Evolutionary conservation across 768 basidiomycete genomes (phyloP), one percentile per base, ranked within the genome.

Genomic region (Hypsizygus marmoreus): DNA sequence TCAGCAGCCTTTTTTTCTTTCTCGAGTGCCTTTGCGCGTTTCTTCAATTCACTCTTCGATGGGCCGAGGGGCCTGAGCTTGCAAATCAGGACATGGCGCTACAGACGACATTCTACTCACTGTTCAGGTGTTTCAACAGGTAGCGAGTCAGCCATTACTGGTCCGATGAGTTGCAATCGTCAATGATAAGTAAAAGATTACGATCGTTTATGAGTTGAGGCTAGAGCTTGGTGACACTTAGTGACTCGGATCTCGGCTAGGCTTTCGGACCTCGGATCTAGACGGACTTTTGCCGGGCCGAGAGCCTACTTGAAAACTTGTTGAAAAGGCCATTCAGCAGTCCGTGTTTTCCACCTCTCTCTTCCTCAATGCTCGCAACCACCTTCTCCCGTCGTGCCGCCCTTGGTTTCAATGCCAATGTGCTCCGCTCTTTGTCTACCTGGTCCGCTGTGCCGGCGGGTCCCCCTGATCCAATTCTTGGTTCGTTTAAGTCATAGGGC

Each of bases 401-500:
- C 44, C 63, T 71, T 56, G 63, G 68, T 23, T 51, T 64, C 44
- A 64, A 54, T 40, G 54, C 59, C 40, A 63, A 62, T 57, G 57
- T 75, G 39, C 58, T 73, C 25, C 72, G 78, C 40, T 61, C 76
- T 47, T 62, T 84, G 46, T 93, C 90, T 10, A 81, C 80, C 16
- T 95, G 93, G 93, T 79, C 86, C 38, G 68, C 77, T 47, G 91
- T 95, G 47, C 81, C 84, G 38, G 86, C 88, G 20, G 93, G 93
- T 22, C 93, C 93, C 52, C 92, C 93, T 19, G 93, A 95, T 65
- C 83, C 93, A 40, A 95, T 95, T 72, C 85, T 95, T 45, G 93
- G 91, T 91, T 47, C 36, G 64, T 60, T 43, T n/a, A 45, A 52
- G 34, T 22, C 34, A 54, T 36, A 17, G 31, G 20, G n/a, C 22